A percentile compares a stretch with the other conserved stretches of the same genome.
These are phyloP conservation scores for Epichloe sibirici DNA, from an alignment of 2,329 filamentous ascomycete genomes.

Conservation along the genomic window DNA sequence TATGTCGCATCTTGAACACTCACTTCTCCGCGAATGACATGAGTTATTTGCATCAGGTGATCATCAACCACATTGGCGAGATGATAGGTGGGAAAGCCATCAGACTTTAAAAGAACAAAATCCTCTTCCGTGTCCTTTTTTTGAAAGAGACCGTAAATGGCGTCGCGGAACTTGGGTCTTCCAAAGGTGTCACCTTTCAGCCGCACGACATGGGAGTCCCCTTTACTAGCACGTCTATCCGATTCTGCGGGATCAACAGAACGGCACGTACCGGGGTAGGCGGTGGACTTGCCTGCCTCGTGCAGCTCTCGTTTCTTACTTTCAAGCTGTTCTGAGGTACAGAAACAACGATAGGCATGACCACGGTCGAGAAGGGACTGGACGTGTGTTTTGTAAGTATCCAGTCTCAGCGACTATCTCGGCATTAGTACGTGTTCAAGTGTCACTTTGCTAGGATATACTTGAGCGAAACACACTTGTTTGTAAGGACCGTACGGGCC, in stretches of 20 bases:
- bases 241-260: constrained; percentile 56
- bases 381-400: constrained; percentile 60
- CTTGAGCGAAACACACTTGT: constrained; percentile 42
- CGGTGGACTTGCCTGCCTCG: constrained; percentile 30
- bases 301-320: constrained; percentile 51
- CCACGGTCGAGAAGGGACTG: constrained; percentile 55
- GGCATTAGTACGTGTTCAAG: not conserved
- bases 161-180: constrained; percentile 57
- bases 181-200: constrained; percentile 47
- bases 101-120: constrained; percentile 80
- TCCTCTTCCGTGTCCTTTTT: constrained; percentile 54
- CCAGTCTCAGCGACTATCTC: constrained; percentile 61
- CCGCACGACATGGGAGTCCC: constrained; percentile 65
- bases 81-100: constrained; percentile 91
- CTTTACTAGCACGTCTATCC: constrained; percentile 52
- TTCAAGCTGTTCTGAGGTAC: constrained; percentile 58
- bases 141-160: constrained; percentile 63
- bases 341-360: constrained; percentile 89
- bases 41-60: constrained; percentile 87
- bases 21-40: constrained; percentile 81
- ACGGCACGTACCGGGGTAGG: constrained; percentile 56
- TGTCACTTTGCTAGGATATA: not conserved
- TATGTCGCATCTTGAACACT: constrained; percentile 12
- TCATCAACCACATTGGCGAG: constrained; percentile 96
- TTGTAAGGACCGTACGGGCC: constrained; percentile 77